phyloP scores from a whole-genome alignment of 2,329 filamentous ascomycete species.

The Trichoderma sp. region DNA sequence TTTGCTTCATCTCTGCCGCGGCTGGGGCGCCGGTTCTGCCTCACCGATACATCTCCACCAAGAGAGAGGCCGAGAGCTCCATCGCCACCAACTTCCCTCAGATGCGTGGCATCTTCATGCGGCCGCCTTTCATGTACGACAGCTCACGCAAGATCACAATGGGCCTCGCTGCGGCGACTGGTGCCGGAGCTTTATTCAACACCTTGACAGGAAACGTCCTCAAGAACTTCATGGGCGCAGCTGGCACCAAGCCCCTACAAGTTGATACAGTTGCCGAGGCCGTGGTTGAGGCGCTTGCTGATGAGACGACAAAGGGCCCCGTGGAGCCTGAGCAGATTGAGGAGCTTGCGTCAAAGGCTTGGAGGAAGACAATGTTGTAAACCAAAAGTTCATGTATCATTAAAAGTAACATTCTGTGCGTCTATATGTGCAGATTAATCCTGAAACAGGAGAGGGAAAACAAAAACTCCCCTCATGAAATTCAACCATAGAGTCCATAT shows the following conservation, averaged over 20 bases:
- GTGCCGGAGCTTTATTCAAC: slow-evolving; percentile 74
- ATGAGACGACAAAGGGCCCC: slow-evolving; percentile 68
- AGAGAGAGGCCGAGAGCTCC: slow-evolving; percentile 80
- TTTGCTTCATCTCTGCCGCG: slow-evolving; percentile 86
- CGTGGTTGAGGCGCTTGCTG: slow-evolving; percentile 79
- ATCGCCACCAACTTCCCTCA: slow-evolving; percentile 69
- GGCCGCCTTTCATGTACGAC: slow-evolving; percentile 89
- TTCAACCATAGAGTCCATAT: neutral
- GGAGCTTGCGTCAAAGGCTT: slow-evolving; percentile 72
- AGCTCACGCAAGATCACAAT: slow-evolving; percentile 75
- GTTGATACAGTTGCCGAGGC: slow-evolving; percentile 86
- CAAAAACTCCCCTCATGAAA: neutral
- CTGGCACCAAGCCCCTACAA: slow-evolving; percentile 80
- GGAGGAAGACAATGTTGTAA: slow-evolving; percentile 87
- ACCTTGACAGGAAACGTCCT: slow-evolving; percentile 71
- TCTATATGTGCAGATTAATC: slow-evolving; percentile 27
- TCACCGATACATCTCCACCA: slow-evolving; percentile 81
- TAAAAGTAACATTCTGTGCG: neutral
- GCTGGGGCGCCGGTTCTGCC: slow-evolving; percentile 83
- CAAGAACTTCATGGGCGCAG: slow-evolving; percentile 73
- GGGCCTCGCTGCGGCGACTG: slow-evolving; percentile 75
- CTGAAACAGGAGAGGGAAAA: neutral
- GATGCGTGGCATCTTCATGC: slow-evolving; percentile 77
- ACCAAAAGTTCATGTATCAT: slow-evolving; percentile 24
- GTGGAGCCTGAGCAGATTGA: slow-evolving; percentile 80